These are phyloP conservation scores for Lathyrus aphaca DNA, from an alignment of 306 rosid species.

Conservation along the genomic window DNA sequence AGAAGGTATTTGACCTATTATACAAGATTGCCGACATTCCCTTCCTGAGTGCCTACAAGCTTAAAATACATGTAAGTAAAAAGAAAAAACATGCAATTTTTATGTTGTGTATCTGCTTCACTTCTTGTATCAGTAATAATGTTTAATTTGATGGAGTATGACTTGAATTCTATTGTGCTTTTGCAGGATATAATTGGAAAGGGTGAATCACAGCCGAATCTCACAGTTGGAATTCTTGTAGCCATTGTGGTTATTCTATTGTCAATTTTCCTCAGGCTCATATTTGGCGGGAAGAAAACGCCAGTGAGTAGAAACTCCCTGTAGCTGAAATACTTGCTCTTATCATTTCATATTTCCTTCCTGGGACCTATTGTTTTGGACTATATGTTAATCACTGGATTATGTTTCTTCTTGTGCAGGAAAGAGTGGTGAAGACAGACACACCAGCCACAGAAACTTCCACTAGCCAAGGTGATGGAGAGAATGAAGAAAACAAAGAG, in stretches of 20 bases:
- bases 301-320: conserved; percentile 49
- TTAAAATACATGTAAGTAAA: conserved; percentile 60
- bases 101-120: conserved; percentile 1
- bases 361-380: neutral
- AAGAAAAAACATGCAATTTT: neutral
- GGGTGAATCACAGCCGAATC: conserved; percentile 81
- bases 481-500: conserved; percentile 59
- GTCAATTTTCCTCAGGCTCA: conserved; percentile 57
- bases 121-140: neutral
- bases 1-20: conserved; percentile 78
- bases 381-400: neutral
- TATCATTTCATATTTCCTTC: neutral
- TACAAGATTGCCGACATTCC: conserved; percentile 83
- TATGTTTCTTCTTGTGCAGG: conserved; percentile 43
- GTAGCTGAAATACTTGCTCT: neutral
- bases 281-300: conserved; percentile 83
- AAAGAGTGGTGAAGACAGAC: conserved; percentile 47
- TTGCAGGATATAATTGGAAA: conserved; percentile 78
- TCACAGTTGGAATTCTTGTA: conserved; percentile 71
- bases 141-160: conserved; percentile 13
- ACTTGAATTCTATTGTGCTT: conserved; percentile 28
- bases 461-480: conserved; percentile 45
- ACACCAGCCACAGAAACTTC: conserved; percentile 49
- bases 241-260: conserved; percentile 59
- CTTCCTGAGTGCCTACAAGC: conserved; percentile 66